Conservation (phyloP, 139 green algal species). For the Tetradesmus obliquus region DNA sequence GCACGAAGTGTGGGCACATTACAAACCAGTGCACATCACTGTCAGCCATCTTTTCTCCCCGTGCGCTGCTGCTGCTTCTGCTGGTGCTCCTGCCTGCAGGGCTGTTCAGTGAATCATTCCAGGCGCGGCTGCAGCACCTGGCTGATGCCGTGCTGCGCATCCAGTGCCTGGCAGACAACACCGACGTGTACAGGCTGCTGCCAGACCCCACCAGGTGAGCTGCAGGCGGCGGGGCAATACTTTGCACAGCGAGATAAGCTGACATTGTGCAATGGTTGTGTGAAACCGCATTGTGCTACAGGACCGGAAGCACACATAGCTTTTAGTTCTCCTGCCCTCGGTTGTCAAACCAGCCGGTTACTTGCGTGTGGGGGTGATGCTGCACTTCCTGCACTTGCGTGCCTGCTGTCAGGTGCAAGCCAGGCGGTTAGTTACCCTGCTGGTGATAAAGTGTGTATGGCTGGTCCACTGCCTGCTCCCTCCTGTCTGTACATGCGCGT, state of each 20-base stretch:
- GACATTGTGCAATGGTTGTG: not conserved
- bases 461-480: not conserved
- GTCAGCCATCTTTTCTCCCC: too few species aligned
- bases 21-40: not conserved
- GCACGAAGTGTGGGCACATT: not conserved
- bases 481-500: not conserved
- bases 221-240: too few species aligned
- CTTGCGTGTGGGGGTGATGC: too few species aligned
- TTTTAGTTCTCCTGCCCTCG: not conserved
- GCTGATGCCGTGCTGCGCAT: slow-evolving; percentile 72
- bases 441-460: not conserved
- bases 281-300: not conserved
- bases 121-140: slow-evolving; percentile 65
- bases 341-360: not conserved
- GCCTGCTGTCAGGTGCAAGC: too few species aligned
- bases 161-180: slow-evolving; percentile 69
- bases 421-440: too few species aligned
- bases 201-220: slow-evolving; percentile 64
- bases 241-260: not conserved
- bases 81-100: slow-evolving; percentile 32
- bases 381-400: too few species aligned
- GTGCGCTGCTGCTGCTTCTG: not conserved
- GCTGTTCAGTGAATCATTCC: slow-evolving; percentile 45
- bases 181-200: slow-evolving; percentile 65
- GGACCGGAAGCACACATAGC: not conserved